phyloP scores from a whole-genome alignment of 768 basidiomycete species.

The Termitomyces sp. region DNA sequence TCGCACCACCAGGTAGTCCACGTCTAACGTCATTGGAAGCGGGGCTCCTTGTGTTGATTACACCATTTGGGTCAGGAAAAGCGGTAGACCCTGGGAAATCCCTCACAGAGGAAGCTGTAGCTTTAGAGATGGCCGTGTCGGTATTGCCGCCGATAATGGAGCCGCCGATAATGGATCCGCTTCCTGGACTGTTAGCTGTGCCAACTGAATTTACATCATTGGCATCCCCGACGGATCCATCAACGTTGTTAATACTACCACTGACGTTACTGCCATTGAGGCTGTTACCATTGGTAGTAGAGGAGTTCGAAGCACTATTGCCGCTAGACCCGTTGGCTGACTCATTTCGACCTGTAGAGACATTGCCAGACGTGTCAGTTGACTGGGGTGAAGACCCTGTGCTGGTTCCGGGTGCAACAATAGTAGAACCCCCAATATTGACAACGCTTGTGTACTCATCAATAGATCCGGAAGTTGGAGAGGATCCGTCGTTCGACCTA shows the following conservation, averaged over 20 bases:
- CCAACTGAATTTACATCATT: background rate
- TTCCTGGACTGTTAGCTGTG: constrained; percentile 7
- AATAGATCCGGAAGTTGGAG: background rate
- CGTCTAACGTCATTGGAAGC: background rate
- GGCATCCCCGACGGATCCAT: constrained; percentile 6
- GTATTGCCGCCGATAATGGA: constrained; percentile 1
- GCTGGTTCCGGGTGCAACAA: constrained; percentile 4
- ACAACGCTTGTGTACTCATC: background rate
- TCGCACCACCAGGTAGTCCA: constrained; percentile 40
- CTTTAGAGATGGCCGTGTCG: background rate
- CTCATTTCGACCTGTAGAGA: background rate
- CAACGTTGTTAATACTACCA: too few relatives aligned
- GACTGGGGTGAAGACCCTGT: constrained; percentile 8
- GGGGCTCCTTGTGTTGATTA: constrained; percentile 4
- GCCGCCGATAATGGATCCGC: background rate
- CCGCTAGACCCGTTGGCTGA: background rate
- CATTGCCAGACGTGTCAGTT: background rate
- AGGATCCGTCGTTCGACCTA: constrained; percentile 1
- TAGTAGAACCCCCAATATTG: constrained; percentile 4
- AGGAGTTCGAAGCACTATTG: constrained; percentile 1
- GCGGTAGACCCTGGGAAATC: constrained; percentile 11
- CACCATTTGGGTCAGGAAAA: constrained; percentile 7
- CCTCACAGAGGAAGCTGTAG: background rate
- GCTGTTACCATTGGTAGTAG: background rate
- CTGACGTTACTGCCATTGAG: background rate